Conservation (phyloP, 1,284 basidiomycete genomes). For the Ustilago tritici region DNA sequence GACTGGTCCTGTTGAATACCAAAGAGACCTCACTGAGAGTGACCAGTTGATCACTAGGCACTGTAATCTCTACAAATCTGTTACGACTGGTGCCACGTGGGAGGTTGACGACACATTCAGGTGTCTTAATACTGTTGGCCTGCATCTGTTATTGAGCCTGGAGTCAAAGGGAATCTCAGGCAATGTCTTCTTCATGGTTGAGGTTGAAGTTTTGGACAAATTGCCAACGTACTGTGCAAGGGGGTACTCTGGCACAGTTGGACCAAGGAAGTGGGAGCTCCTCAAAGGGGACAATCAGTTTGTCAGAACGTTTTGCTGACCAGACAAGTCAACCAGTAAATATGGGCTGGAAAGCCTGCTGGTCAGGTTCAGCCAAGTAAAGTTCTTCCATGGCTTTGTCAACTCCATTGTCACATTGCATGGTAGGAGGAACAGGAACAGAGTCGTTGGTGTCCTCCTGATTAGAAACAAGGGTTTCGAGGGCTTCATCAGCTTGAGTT, state of each 20-base stretch:
- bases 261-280: conserved; percentile 2
- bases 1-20: background rate
- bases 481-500: too few species aligned
- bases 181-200: background rate
- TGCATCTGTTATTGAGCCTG: background rate
- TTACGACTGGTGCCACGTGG: background rate
- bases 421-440: too few species aligned
- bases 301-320: too few species aligned
- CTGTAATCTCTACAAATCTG: background rate
- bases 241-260: background rate
- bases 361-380: too few species aligned
- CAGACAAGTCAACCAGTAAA: too few species aligned
- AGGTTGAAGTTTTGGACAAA: background rate
- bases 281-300: background rate
- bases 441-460: too few species aligned
- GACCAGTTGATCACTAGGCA: background rate
- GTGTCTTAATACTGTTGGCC: background rate
- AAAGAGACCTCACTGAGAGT: background rate
- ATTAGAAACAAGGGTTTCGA: too few species aligned
- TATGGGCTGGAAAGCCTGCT: too few species aligned
- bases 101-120: background rate
- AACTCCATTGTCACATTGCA: too few species aligned
- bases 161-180: background rate
- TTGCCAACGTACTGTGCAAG: background rate
- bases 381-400: too few species aligned